Percentiles rank a stretch among this genome's conserved stretches.
phyloP scores from a whole-genome alignment of 106 monocot species.

The Phalaenopsis aphrodite region DNA sequence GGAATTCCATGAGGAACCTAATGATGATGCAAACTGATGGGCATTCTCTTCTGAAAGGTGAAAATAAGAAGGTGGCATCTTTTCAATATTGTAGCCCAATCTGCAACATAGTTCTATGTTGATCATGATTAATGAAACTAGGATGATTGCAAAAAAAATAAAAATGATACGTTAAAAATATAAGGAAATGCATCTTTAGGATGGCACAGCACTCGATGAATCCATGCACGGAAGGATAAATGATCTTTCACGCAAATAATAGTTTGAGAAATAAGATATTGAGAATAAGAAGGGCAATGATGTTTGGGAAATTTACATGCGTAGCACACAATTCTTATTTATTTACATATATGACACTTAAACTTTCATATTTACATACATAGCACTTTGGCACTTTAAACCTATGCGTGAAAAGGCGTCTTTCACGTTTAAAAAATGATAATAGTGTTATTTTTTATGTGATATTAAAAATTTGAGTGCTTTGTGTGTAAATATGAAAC shows the following conservation, averaged over 20 bases:
- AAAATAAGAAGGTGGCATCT: slow-evolving; percentile 65
- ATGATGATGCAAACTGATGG: slow-evolving; percentile 34
- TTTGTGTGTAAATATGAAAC: no score
- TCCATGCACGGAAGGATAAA: background rate
- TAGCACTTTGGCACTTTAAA: no score
- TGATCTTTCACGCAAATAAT: background rate
- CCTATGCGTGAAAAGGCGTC: no score
- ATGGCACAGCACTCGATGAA: background rate
- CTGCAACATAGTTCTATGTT: slow-evolving; percentile 21
- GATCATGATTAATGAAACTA: slow-evolving; percentile 1
- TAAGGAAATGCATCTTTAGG: background rate
- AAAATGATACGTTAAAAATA: background rate
- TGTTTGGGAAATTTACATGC: background rate
- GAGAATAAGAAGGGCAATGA: background rate
- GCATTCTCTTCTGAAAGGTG: slow-evolving; percentile 51
- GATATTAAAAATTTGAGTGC: no score
- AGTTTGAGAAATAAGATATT: background rate
- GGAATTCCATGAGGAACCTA: slow-evolving; percentile 74
- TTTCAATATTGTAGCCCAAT: slow-evolving; percentile 74
- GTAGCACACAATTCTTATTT: no score
- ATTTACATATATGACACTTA: no score
- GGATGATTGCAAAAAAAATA: background rate
- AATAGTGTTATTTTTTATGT: no score
- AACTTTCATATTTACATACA: no score
- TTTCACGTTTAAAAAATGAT: no score